phyloP scores from a whole-genome alignment of 1,139 yeast genomes.

The Candida mesenterica region DNA sequence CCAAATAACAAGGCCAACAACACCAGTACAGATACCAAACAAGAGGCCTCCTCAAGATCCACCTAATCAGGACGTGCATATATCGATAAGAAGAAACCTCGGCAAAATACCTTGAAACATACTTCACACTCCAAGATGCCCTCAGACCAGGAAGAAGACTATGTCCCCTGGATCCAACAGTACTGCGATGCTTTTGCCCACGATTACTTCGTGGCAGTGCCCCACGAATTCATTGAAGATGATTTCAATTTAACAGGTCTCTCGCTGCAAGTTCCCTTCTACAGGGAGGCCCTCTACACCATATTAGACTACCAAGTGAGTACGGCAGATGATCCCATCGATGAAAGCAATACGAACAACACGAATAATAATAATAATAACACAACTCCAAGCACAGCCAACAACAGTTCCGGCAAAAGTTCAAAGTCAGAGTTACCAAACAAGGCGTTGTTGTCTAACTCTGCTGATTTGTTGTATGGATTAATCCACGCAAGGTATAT shows the following conservation, averaged over 20 bases:
- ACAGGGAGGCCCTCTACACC: constrained; percentile 87
- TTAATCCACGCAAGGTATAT: constrained; percentile 91
- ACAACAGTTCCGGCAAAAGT: constrained; percentile 8
- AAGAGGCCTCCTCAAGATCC: too few relatives aligned
- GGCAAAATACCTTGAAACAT: too few relatives aligned
- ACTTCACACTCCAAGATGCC: constrained; percentile 26
- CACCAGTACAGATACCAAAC: too few relatives aligned
- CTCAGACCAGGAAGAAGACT: constrained; percentile 53
- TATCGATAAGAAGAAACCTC: too few relatives aligned
- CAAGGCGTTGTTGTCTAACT: constrained; percentile 75
- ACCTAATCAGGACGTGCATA: too few relatives aligned
- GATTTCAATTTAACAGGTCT: constrained; percentile 94
- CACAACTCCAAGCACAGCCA: constrained; percentile 5
- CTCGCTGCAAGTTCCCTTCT: constrained; percentile 81
- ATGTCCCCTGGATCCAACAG: constrained; percentile 86
- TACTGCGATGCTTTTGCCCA: constrained; percentile 88
- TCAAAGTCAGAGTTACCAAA: constrained; percentile 53
- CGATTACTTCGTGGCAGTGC: constrained; percentile 89
- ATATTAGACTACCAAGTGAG: constrained; percentile 79
- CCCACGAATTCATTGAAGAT: constrained; percentile 92
- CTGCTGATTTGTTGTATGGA: constrained; percentile 91
- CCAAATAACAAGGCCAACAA: neutral
- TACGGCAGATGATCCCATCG: constrained; percentile 53
- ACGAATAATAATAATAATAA: constrained; percentile 10
- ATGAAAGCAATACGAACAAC: constrained; percentile 15